A percentile compares a stretch with the other conserved stretches of the same genome.
Evolutionary conservation across 495 filamentous ascomycete species (phyloP).

Genomic region (Daldinia caldariorum): DNA sequence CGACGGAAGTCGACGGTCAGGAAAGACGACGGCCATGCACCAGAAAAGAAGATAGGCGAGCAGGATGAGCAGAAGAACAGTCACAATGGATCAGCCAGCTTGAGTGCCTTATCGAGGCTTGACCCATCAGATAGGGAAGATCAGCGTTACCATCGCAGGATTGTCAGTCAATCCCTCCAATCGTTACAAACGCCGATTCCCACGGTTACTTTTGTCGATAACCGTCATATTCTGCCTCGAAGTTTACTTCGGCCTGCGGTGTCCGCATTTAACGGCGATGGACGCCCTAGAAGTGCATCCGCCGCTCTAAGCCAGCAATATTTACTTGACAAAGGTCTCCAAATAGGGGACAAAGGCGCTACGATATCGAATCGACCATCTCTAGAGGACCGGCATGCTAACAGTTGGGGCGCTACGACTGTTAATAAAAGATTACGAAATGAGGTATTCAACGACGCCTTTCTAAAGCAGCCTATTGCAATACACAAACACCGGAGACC

Average conservation of each 20-base stretch:
- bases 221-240: conserved; percentile 92
- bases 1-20: conserved; percentile 69
- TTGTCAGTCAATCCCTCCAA: conserved; percentile 81
- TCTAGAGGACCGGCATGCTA: conserved; percentile 62
- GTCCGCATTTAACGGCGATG: conserved; percentile 22
- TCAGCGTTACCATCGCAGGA: conserved; percentile 58
- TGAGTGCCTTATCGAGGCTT: conserved; percentile 12
- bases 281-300: conserved; percentile 53
- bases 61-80: conserved; percentile 39
- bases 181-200: conserved; percentile 67
- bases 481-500: conserved; percentile 67
- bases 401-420: conserved; percentile 94
- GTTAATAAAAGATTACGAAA: conserved; percentile 89
- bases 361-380: conserved; percentile 48
- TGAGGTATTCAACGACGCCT: conserved; percentile 94
- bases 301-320: conserved; percentile 41
- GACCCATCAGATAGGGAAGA: conserved; percentile 41
- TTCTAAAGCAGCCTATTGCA: conserved; percentile 80
- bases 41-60: conserved; percentile 41
- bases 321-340: conserved; percentile 20
- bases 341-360: conserved; percentile 8
- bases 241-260: conserved; percentile 68
- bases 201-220: conserved; percentile 94
- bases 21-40: conserved; percentile 51
- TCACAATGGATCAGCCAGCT: conserved; percentile 28